Evolutionary conservation across 2,329 filamentous ascomycete genomes (phyloP), one percentile per base, ranked within the genome.

Genomic region (Botrytis galanthina): DNA sequence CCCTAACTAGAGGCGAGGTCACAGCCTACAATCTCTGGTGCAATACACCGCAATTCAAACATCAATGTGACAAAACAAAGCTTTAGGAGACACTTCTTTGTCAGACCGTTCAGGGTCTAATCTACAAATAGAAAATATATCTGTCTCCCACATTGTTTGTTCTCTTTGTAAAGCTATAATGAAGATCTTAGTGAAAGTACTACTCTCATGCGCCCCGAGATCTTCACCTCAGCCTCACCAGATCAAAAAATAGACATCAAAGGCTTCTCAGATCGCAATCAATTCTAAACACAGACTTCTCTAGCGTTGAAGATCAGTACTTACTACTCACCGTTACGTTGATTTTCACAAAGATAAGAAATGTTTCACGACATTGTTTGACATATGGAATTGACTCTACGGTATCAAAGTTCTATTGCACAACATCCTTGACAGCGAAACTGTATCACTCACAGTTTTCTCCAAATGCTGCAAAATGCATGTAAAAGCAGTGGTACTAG

Each of bases 351-450:
- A 42, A 57, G 66, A 69, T 69, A 69, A 69, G 66, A 32, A 69
- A 69, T 69, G 66, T 69, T 57, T 69, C 48, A 69, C 66, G 3
- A 32, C 51, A 18, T 69, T 57, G 35, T 29, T 57, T 69, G 48
- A 57, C 48, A 68, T 68, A 68, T 37, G 26, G 14, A 22, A 68
- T 42, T 57, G 35, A 68, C 66, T 68, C 20, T n/a, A 26, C 9
- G 29, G 48, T 22, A 68, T 68, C 12, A 37, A 32, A 32, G 66
- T 22, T 69, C 10, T n/a, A 59, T 42, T 5, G 18, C 66, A 59
- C 48, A 42, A 57, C 26, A 57, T 29, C 54, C 35, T 59, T 69
- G 37, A 69, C 48, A 69, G 48, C 37, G 18, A 57, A 57, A 37
- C 32, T 32, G 66, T 59, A 39, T 16, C 6, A 69, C 66, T 69